Evolutionary conservation across 768 basidiomycete genomes (phyloP), one percentile per base, ranked within the genome.

Genomic region (Mycena epipterygia): DNA sequence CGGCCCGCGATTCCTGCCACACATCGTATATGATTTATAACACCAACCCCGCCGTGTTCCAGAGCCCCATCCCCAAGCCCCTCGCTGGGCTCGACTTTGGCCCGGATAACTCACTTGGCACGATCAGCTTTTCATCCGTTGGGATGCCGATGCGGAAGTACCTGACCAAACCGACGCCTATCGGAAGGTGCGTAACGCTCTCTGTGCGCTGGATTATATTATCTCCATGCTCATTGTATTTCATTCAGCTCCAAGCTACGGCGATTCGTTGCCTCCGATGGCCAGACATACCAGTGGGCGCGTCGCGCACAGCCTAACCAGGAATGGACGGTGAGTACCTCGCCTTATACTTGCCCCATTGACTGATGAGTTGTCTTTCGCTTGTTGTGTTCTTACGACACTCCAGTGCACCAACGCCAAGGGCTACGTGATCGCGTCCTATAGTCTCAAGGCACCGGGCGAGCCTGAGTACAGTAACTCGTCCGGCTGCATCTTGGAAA

Each of bases 271-370:
- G 91, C 85, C 2, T 86, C 89, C 0, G 90, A 93, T 72, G 87
- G 87, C 0, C 84, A 89, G 49, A 85, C 87, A 62, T 93, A 93
- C 73, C 81, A 81, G 58, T 93, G 92, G 92, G 84, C 83, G 29
- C 85, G 85, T 79, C 81, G 84, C 21, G 75, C 81, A 25, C 81
- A 81, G 29, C 79, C 79, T 16, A 85, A 87, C 60, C 85, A 89
- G 62, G 91, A 92, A 73, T 93, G 91, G 90, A 88, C 88, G 27
- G 92, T 91, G 72, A 75, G 89, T 83, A 5, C 21, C 13, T 41
- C 39, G 14, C 19, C 39, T 11, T 29, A 12, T 49, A 29, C 42
- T 14, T 61, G n/a, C 17, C 33, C 41, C 30, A 19, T 21, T 17
- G 39, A 23, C 42, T 60, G 33, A 32, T 57, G 74, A 68, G 19